Evolutionary conservation across 2,329 filamentous ascomycete genomes (phyloP), one percentile per base, ranked within the genome.

Genomic region (Colletotrichum noveboracense): DNA sequence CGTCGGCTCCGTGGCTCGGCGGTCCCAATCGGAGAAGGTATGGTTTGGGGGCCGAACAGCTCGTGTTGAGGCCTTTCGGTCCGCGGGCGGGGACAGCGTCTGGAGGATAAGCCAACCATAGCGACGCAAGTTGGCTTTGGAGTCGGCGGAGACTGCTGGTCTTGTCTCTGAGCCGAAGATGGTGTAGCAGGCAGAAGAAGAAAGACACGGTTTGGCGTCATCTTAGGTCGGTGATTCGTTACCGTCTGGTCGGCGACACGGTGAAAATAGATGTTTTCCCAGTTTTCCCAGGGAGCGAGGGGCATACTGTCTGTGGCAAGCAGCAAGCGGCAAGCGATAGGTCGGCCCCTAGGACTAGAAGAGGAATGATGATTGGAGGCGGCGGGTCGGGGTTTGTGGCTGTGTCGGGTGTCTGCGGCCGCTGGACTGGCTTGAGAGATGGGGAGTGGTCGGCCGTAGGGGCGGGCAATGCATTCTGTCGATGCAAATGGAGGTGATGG

Each of bases 191-290:
- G 36, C 48, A 70, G 16, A 62, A 70, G 18, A 64, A 61, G 32
- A 58, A 21, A 36, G 21, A 68, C 14, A 18, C 48, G 16, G 14
- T 32, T 28, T n/a, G 38, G 7, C 48, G 36, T 67, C 34, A 18
- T 52, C 38, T 21, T 12, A 34, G 14, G 6, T 14, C 36, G 79
- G n/a, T 81, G 81, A 82, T 84, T 83, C 79, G 82, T 80, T 84
- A 84, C 81, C 83, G 75, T 75, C 43, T 72, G 64, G 75, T 76
- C 80, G 82, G 82, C 58, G 77, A 82, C 62, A 21, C 36, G 61
- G 18, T 75, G 62, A 43, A 55, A 43, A 52, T 26, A 28, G 38
- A 48, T 48, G 38, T n/a, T 48, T 48, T 48, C 30, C 56, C 10
- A 61, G 38, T 48, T 48, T 48, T 48, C 30, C 56, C 2, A 61